These are phyloP conservation scores for Dryadomyces quercus-mongolicae DNA, from an alignment of 2,329 filamentous ascomycete genomes.

Conservation along the genomic window DNA sequence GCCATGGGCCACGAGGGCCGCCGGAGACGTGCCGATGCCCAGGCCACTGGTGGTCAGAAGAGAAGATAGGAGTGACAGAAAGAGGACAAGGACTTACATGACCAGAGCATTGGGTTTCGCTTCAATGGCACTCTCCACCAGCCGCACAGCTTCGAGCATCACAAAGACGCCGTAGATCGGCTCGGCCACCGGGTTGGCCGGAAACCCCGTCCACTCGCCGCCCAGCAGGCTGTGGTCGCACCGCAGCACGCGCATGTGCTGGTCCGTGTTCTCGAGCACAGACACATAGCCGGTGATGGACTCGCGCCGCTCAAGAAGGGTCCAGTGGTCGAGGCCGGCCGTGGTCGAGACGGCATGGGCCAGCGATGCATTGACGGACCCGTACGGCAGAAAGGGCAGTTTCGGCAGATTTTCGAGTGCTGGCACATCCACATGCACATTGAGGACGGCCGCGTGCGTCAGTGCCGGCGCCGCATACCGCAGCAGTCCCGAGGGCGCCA, in stretches of 20 bases:
- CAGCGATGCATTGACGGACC: constrained; percentile 54
- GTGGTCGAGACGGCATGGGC: no score
- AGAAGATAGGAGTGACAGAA: not conserved
- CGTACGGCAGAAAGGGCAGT: constrained; percentile 1
- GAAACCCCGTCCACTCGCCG: constrained; percentile 66
- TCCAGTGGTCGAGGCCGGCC: constrained; percentile 46
- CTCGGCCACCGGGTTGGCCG: constrained; percentile 52
- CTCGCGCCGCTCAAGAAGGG: constrained; percentile 68
- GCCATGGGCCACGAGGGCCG: constrained; percentile 74
- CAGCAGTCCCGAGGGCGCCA: constrained; percentile 58
- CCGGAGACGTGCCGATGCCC: constrained; percentile 83
- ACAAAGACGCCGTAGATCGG: constrained; percentile 94
- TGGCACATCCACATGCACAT: constrained; percentile 56
- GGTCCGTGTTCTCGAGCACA: constrained; percentile 62
- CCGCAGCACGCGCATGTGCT: constrained; percentile 69
- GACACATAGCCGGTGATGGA: constrained; percentile 88
- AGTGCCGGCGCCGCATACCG: constrained; percentile 59
- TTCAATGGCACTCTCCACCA: constrained; percentile 56
- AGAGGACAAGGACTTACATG: constrained; percentile 46
- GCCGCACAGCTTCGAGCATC: constrained; percentile 81
- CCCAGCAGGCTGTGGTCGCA: constrained; percentile 92
- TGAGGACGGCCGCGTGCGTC: constrained; percentile 57
- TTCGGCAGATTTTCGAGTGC: constrained; percentile 32
- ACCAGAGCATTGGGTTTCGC: constrained; percentile 68
- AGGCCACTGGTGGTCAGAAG: constrained; percentile 49